Evolutionary conservation across 306 rosid genomes (phyloP).

Genomic region (Vigna reflexopilosa): DNA sequence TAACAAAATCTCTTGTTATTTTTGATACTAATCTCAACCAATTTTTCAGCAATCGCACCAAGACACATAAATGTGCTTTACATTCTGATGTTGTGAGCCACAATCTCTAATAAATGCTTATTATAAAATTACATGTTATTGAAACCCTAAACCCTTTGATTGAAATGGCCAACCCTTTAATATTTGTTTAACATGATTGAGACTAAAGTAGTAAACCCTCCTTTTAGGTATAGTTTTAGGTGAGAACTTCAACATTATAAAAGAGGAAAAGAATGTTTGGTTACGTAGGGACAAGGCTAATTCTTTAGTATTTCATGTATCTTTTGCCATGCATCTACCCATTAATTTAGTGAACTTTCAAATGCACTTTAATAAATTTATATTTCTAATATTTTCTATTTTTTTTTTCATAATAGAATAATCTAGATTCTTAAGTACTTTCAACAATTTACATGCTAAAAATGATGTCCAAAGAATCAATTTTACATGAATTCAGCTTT

Average conservation of each 20-base stretch:
- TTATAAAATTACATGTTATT: background rate
- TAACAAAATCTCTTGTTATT: no score
- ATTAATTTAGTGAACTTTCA: no score
- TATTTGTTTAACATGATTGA: background rate
- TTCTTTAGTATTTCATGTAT: conserved; percentile 19
- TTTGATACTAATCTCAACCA: background rate
- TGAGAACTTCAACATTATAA: background rate
- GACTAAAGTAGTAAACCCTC: background rate
- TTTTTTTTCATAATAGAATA: background rate
- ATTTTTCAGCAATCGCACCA: background rate
- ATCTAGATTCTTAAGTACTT: background rate
- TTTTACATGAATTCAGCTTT: background rate
- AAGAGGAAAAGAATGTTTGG: conserved; percentile 17
- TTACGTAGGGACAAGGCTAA: background rate
- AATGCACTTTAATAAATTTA: no score
- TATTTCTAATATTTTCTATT: background rate
- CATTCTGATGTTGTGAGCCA: background rate
- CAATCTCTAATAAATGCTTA: background rate
- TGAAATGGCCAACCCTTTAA: background rate
- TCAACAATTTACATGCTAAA: background rate
- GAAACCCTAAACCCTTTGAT: background rate
- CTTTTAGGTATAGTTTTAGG: conserved; percentile 32
- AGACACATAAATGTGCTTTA: no score
- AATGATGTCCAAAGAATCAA: background rate
- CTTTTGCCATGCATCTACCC: no score